phyloP scores from a whole-genome alignment of 441 rosid species.

The Populus trichocarpa region DNA sequence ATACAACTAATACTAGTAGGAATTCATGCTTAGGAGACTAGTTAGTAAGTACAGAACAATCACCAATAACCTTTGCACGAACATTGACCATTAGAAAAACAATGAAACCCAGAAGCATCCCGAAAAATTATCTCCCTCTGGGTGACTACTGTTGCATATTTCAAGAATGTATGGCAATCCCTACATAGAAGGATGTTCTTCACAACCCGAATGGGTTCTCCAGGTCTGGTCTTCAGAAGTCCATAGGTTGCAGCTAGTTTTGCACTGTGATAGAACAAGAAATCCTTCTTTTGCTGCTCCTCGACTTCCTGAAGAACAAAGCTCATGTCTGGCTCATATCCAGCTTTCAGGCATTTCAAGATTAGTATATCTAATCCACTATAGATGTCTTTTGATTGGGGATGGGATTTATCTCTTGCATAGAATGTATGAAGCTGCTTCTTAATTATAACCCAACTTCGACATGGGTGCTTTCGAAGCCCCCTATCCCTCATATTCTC shows the following conservation, averaged over 20 bases:
- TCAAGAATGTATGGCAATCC: slow-evolving; percentile 78
- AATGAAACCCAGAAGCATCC: slow-evolving; percentile 84
- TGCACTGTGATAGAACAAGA: slow-evolving; percentile 82
- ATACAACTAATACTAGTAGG: background rate
- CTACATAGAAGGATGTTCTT: slow-evolving; percentile 79
- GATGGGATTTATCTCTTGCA: slow-evolving; percentile 65
- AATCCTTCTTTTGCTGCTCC: slow-evolving; percentile 73
- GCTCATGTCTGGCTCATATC: slow-evolving; percentile 75
- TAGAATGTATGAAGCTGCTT: slow-evolving; percentile 60
- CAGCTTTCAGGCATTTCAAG: slow-evolving; percentile 63
- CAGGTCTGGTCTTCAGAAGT: slow-evolving; percentile 43
- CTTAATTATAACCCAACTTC: slow-evolving; percentile 76
- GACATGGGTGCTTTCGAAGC: slow-evolving; percentile 57
- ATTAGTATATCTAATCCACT: slow-evolving; percentile 65
- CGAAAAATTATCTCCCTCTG: slow-evolving; percentile 61
- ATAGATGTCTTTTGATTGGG: slow-evolving; percentile 58
- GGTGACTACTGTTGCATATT: slow-evolving; percentile 47
- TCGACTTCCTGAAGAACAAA: slow-evolving; percentile 90
- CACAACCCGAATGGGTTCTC: slow-evolving; percentile 50
- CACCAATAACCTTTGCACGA: slow-evolving; percentile 69
- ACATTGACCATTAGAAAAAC: slow-evolving; percentile 62
- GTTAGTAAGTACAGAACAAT: slow-evolving; percentile 3
- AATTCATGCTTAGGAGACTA: background rate
- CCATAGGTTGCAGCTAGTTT: slow-evolving; percentile 79
- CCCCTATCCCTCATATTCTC: slow-evolving; percentile 61